phyloP scores from a whole-genome alignment of 2,329 filamentous ascomycete species.

The Aspergillus latus region DNA sequence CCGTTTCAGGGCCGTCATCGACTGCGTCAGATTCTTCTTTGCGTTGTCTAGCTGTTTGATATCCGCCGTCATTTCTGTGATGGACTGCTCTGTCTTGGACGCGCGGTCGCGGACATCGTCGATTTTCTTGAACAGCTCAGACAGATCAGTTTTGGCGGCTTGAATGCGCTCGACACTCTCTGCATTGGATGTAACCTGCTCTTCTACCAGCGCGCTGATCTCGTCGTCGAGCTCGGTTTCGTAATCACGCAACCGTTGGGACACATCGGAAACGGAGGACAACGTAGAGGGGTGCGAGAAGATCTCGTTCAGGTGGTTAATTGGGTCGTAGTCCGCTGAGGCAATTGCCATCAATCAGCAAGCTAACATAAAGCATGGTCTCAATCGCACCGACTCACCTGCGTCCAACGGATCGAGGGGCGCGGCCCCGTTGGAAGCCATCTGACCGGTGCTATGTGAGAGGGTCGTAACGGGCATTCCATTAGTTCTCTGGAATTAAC shows the following conservation, averaged over 20 bases:
- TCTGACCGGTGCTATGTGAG: constrained; percentile 34
- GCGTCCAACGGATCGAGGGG: constrained; percentile 45
- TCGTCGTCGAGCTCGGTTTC: constrained; percentile 79
- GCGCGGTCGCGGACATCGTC: constrained; percentile 87
- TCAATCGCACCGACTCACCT: constrained; percentile 33
- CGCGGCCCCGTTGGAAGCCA: constrained; percentile 40
- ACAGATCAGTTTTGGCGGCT: constrained; percentile 83
- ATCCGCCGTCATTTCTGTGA: constrained; percentile 97
- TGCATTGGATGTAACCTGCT: constrained; percentile 80
- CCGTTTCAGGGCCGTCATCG: constrained; percentile 95
- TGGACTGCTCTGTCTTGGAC: constrained; percentile 88
- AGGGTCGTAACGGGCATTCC: constrained; percentile 37
- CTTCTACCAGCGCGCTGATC: constrained; percentile 69
- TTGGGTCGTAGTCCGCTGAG: constrained; percentile 83
- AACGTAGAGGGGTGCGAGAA: constrained; percentile 89
- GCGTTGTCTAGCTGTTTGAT: constrained; percentile 97
- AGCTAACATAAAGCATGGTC: background rate
- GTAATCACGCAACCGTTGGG: constrained; percentile 68
- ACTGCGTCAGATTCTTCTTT: constrained; percentile 92
- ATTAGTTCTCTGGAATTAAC: constrained; percentile 30
- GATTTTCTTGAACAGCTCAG: constrained; percentile 88
- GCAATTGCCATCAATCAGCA: constrained; percentile 9
- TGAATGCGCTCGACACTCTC: constrained; percentile 90
- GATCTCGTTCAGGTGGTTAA: constrained; percentile 88
- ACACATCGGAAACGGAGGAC: constrained; percentile 71